Base-by-base conservation (phyloP, 305 asterid species). In the Rubia tinctorum region DNA sequence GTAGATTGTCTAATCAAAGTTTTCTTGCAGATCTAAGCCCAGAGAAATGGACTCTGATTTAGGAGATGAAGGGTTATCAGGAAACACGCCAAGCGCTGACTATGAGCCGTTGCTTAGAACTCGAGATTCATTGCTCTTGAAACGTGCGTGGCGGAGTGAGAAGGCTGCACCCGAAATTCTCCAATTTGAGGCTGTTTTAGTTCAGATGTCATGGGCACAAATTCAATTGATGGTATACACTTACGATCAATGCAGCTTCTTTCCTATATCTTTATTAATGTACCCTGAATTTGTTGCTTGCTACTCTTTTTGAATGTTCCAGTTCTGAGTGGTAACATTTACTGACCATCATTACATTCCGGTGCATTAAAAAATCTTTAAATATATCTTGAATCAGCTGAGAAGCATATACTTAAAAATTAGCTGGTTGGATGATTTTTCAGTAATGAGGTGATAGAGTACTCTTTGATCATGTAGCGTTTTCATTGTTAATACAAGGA, bases 141-240 rank as follows among this genome's bases (percentile, higher is more conserved):
- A 95, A 86, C 82, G 84, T 30, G 93, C 91, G 6, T 95, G 98
- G 98, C 84, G 90, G 81, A 95, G 90, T 74, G 98, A 95, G 87
- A 90, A 92, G 86, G 98, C 95, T 22, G 96, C 98, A 34, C 98
- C 98, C n/a, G 94, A 95, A 85, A 89, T 92, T 78, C 97, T 95
- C 73, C 84, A 77, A 58, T 90, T 80, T 76, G 88, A 89, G 72
- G 69, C 86, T 37, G 82, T 82, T 80, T 83, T 95, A 49, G 86
- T 95, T 68, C 87, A 80, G 67, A 84, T 91, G 71, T 84, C 96
- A 22, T 84, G 96, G 58, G 85, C 87, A 69, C 94, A 82, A 80
- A 86, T 90, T 82, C 88, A 89, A 27, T 76, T 88, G 72, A 86
- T 90, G 97, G 98, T 91, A 81, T 66, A 39, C 39, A 61, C 13